Evolutionary conservation across 2,329 filamentous ascomycete genomes (phyloP), one percentile per base, ranked within the genome.

Genomic region (Colletotrichum incanum): DNA sequence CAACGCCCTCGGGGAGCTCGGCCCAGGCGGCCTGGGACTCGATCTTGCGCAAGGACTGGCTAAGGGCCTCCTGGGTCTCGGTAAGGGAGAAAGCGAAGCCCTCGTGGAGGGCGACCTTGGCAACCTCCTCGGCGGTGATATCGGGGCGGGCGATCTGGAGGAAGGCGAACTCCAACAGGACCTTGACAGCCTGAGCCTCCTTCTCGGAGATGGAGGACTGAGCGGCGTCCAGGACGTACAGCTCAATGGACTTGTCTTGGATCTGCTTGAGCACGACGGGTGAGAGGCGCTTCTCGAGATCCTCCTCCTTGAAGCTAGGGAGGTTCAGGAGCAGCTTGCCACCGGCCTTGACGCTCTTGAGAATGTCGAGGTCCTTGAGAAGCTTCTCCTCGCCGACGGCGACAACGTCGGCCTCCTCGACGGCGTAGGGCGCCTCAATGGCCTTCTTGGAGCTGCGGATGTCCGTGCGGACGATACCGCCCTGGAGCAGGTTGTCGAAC

Each of bases 231-330:
- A 98, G 82, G 43, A 97, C 84, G 76, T 92, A 93, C 45, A 99
- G 87, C 74, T 92, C 85, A 43, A 95, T 85, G 43, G 88, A 87
- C 82, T 93, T 94, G 78, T 91, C 87, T 65, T 91, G 90, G 62
- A 98, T 83, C 18, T 88, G 86, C 82, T 93, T 94, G 79, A 93
- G 92, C 75, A 96, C 89, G 58, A 86, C 81, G 47, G 88, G 86
- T 2, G 94, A 90, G 7, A 99, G 86, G 77, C 93, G 92, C 89
- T 97, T 97, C 85, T 98, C 96, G 8, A 95, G 81, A 45, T 98
- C 95, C 55, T 97, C 96, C 63, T 94, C 90, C 84, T 97, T 98
- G 81, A 94, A 90, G 76, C 91, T 92, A 37, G 94, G 88, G 31
- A 96, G 88, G 78, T 92, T 93, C 52, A 98, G 79, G 67, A 98